Percentiles rank a stretch among this genome's conserved stretches.
phyloP scores from a whole-genome alignment of 257 asterid species.

The Avicennia marina region DNA sequence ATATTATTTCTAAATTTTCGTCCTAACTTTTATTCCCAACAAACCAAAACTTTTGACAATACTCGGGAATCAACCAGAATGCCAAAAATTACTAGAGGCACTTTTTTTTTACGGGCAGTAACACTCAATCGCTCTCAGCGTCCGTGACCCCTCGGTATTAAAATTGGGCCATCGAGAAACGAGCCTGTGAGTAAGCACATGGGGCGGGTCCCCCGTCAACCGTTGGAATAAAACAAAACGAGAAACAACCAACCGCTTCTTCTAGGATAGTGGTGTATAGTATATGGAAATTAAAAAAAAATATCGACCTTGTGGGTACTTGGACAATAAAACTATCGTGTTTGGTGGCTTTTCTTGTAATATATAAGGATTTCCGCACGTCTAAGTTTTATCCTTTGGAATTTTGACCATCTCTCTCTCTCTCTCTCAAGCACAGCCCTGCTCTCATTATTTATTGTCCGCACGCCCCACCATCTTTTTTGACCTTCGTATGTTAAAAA shows the following conservation, averaged over 20 bases:
- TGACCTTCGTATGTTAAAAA: neutral
- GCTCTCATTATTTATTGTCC: too few relatives aligned
- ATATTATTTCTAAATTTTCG: too few relatives aligned
- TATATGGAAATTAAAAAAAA: neutral
- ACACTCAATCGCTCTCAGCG: too few relatives aligned
- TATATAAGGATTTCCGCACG: constrained; percentile 35
- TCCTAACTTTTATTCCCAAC: too few relatives aligned
- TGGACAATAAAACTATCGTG: constrained; percentile 13
- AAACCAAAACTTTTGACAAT: too few relatives aligned
- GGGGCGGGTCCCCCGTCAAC: constrained; percentile 21
- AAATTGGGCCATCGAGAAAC: neutral
- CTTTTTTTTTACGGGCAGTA: too few relatives aligned
- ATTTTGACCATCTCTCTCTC: constrained; percentile 34
- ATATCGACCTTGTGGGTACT: too few relatives aligned
- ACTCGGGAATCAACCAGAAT: too few relatives aligned
- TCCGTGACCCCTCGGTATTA: neutral
- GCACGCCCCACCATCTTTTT: constrained; percentile 8
- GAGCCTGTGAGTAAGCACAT: neutral
- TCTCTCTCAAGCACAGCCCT: too few relatives aligned
- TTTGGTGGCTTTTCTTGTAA: constrained; percentile 43
- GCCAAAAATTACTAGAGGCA: too few relatives aligned
- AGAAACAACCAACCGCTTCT: constrained; percentile 34
- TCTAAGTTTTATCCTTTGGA: constrained; percentile 21
- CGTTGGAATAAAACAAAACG: constrained; percentile 50
- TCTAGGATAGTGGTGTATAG: neutral